These are phyloP conservation scores for Tuber melanosporum DNA, from an alignment of 495 filamentous ascomycete species.

Conservation along the genomic window DNA sequence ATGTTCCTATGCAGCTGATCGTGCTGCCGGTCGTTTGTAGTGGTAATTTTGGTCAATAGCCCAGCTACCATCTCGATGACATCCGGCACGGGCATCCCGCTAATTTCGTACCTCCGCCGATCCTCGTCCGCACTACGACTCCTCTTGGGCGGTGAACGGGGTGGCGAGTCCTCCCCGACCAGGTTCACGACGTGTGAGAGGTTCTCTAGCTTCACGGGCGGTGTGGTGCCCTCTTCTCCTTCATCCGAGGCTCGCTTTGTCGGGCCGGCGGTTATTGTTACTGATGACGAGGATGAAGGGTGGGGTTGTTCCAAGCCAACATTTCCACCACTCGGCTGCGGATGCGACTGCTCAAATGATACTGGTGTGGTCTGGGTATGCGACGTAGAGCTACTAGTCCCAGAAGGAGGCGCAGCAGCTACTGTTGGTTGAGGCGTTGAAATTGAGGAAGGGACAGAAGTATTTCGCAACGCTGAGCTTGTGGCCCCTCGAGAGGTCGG, in stretches of 20 bases:
- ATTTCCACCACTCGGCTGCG: constrained; percentile 7
- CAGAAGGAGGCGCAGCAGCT: constrained; percentile 19
- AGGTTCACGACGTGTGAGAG: constrained; percentile 39
- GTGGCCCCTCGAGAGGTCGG: constrained; percentile 30
- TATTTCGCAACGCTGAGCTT: constrained; percentile 30
- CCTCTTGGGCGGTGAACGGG: constrained; percentile 26
- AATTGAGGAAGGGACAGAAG: constrained; percentile 29
- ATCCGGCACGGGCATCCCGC: constrained; percentile 92
- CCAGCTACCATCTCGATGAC: constrained; percentile 99
- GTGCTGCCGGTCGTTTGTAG: constrained; percentile 91
- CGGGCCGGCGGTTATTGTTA: constrained; percentile 19
- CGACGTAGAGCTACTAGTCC: neutral
- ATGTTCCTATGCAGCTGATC: constrained; percentile 69
- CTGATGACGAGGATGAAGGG: constrained; percentile 16
- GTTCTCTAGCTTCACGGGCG: constrained; percentile 33
- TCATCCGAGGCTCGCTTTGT: constrained; percentile 34
- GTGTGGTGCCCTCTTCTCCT: neutral
- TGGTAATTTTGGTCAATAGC: constrained; percentile 96
- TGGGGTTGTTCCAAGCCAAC: neutral
- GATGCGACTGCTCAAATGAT: constrained; percentile 17
- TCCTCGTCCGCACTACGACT: constrained; percentile 32
- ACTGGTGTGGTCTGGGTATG: neutral
- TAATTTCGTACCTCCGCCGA: constrained; percentile 70
- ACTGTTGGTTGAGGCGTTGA: constrained; percentile 18
- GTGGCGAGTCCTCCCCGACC: constrained; percentile 29